Percentiles rank a stretch among this genome's conserved stretches.
Conservation (phyloP, 768 basidiomycete species). For the Cantharellus anzutake region DNA sequence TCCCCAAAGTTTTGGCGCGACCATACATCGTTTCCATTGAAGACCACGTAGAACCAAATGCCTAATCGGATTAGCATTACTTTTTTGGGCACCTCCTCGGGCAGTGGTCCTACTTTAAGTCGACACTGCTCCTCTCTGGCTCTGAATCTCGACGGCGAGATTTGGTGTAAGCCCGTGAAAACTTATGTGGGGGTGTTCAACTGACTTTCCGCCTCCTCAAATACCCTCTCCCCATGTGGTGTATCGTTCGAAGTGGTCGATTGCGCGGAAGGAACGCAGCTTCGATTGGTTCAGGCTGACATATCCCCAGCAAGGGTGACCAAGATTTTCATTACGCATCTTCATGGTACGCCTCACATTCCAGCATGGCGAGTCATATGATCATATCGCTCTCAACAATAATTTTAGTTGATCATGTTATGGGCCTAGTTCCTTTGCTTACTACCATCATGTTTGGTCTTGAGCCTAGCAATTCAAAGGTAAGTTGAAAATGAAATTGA, state of each 20-base stretch:
- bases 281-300: slow-evolving; percentile 31
- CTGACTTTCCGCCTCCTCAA: no score
- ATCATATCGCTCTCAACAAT: not conserved
- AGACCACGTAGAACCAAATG: no score
- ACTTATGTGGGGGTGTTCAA: no score
- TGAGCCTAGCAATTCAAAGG: slow-evolving; percentile 11
- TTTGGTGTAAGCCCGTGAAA: slow-evolving; percentile 66
- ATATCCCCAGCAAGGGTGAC: slow-evolving; percentile 25
- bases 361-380: not conserved
- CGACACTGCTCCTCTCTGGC: slow-evolving; percentile 62
- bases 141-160: slow-evolving; percentile 32
- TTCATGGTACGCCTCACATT: slow-evolving; percentile 38
- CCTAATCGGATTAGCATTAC: slow-evolving; percentile 28
- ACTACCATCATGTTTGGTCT: slow-evolving; percentile 34
- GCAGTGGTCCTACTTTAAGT: slow-evolving; percentile 53
- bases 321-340: slow-evolving; percentile 70
- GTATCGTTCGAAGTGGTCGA: slow-evolving; percentile 42
- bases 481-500: no score
- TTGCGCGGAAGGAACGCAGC: slow-evolving; percentile 62
- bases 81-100: slow-evolving; percentile 61
- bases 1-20: no score
- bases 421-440: slow-evolving; percentile 53
- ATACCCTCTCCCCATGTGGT: not conserved
- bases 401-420: slow-evolving; percentile 44
- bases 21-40: no score